These are phyloP conservation scores for Xylariaceae sp. DNA, from an alignment of 2,329 filamentous ascomycete species.

Conservation along the genomic window DNA sequence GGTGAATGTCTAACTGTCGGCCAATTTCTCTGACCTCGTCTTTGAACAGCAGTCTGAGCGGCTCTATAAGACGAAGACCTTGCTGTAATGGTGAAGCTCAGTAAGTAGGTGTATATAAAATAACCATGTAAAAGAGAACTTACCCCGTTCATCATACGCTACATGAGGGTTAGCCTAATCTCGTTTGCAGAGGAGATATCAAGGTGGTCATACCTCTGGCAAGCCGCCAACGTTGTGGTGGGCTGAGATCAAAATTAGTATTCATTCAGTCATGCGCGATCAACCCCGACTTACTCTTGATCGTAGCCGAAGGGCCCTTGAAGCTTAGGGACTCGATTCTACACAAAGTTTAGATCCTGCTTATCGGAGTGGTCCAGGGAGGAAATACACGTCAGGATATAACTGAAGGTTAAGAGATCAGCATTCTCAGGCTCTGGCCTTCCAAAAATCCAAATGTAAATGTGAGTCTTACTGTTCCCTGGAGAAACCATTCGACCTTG, in stretches of 20 bases:
- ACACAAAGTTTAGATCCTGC: conserved; percentile 14
- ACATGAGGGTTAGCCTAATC: conserved; percentile 3
- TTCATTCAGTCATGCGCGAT: not conserved
- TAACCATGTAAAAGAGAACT: conserved; percentile 4
- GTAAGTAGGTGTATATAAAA: not conserved
- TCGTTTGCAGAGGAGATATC: not conserved
- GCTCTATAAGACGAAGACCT: conserved; percentile 58
- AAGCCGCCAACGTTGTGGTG: conserved; percentile 40
- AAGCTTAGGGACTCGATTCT: conserved; percentile 41
- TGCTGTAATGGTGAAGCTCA: conserved; percentile 3
- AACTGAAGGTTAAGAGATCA: conserved; percentile 26
- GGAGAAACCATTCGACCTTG: conserved; percentile 77
- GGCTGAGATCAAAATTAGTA: conserved; percentile 17
- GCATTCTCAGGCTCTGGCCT: not conserved
- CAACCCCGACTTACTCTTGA: conserved; percentile 29
- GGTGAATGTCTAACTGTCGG: not conserved
- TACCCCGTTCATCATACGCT: conserved; percentile 26
- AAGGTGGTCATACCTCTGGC: conserved; percentile 26
- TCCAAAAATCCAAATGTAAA: conserved; percentile 18
- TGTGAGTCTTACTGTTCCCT: conserved; percentile 68
- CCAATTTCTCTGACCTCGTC: not conserved
- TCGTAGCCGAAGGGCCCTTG: conserved; percentile 42
- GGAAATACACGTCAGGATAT: conserved; percentile 37
- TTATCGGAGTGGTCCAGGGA: too few species aligned
- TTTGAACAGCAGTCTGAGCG: conserved; percentile 55